Base-by-base conservation (phyloP, 768 basidiomycete genomes). In the Clavulina sp. region DNA sequence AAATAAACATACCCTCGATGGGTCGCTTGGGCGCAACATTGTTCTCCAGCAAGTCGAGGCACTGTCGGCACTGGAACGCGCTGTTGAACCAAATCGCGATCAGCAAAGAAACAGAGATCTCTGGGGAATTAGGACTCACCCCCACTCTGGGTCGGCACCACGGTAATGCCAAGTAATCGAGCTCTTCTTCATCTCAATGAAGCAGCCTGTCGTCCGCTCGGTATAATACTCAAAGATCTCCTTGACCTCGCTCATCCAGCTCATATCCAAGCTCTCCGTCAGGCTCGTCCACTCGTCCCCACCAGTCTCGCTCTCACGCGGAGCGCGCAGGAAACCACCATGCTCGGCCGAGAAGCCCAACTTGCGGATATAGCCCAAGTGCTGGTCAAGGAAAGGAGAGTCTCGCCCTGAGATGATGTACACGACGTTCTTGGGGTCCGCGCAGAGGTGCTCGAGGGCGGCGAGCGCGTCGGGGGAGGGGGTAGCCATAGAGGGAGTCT, bases 131-230 rank as follows among this genome's bases (percentile, higher is more conserved):
- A 53, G 56, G 57, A 74, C 82, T 61, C 63, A 84, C 79, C 92
- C 92, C 80, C 91, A 99, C 67, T 93, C 89, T 0, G 93, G 93
- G 66, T 99, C 93, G 30, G 74, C 75, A 53, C 78, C 75, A 41
- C 93, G 76, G 67, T 95, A 96, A 67, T 99, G 93, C 93, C 93
- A 97, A 40, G 92, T 96, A 63, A 99, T 85, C 54, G 84, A 84
- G 60, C 86, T 88, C 74, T 92, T 92, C 77, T 99, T 99, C 64
- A 82, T 71, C 72, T 99, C 93, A 54, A 97, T 88, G 60, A 84
- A 82, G 57, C 84, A 84, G n/a, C 93, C 93, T 32, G 88, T 87
- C 59, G 93, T 99, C 49, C 93, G 72, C 76, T 93, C 91, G 18
- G 88, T 93, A 67, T 93, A 93, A 67, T 93, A 97, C 65, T 75